phyloP scores from a whole-genome alignment of 371 early-diverging fungal genomes.

The Mucor sp. region DNA sequence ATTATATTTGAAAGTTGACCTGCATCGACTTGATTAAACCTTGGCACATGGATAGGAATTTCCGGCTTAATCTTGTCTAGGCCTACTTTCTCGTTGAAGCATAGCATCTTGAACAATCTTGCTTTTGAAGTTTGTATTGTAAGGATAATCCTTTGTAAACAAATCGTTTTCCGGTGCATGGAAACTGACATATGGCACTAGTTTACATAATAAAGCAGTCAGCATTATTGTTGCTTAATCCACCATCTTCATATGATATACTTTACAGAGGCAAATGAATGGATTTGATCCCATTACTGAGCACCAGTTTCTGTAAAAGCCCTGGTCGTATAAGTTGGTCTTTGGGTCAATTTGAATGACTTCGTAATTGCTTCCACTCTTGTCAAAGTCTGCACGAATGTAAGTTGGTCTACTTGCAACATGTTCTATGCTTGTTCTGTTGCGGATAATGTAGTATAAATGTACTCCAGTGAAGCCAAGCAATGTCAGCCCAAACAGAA shows the following conservation, averaged over 20 bases:
- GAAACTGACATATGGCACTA: not conserved
- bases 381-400: conserved; percentile 32
- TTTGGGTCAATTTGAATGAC: conserved; percentile 20
- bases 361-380: conserved; percentile 19
- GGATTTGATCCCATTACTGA: conserved; percentile 23
- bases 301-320: conserved; percentile 18
- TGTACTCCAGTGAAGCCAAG: conserved; percentile 37
- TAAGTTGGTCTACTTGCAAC: conserved; percentile 26
- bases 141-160: not conserved
- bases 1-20: too few species aligned
- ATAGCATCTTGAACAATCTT: not conserved
- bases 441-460: conserved; percentile 35
- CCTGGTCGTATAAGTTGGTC: conserved; percentile 8
- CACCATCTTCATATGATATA: not conserved
- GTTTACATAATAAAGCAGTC: not conserved
- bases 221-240: not conserved
- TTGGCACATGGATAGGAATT: too few species aligned
- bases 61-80: not conserved
- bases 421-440: conserved; percentile 48
- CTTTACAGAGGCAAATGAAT: conserved; percentile 14
- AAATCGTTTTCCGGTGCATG: not conserved
- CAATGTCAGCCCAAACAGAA: conserved; percentile 28
- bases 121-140: not conserved
- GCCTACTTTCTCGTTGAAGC: not conserved
- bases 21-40: too few species aligned